Conservation (phyloP, 139 green algal species). For the Micractinium conductrix region DNA sequence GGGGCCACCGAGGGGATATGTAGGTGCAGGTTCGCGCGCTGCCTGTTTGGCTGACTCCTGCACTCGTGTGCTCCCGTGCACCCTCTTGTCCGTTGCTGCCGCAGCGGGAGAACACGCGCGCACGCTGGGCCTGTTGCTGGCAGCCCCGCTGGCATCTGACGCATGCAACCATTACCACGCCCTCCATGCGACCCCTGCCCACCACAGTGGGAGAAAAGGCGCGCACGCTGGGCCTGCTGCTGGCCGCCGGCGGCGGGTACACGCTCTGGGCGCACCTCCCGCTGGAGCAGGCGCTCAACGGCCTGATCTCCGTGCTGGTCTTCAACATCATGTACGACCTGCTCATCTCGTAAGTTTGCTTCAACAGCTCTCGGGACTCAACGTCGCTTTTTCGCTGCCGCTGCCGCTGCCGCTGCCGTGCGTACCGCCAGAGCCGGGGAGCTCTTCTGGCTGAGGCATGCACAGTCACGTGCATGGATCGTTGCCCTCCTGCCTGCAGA, state of each 20-base stretch:
- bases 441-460: too few relatives aligned
- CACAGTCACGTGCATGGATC: too few relatives aligned
- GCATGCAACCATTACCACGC: not conserved
- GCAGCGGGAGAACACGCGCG: slow-evolving; percentile 29
- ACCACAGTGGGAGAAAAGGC: slow-evolving; percentile 39
- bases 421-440: too few relatives aligned
- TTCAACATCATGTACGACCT: slow-evolving; percentile 73
- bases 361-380: not conserved
- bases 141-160: too few relatives aligned
- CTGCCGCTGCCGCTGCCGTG: not conserved
- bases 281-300: slow-evolving; percentile 60
- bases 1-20: not conserved
- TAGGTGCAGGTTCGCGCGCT: too few relatives aligned
- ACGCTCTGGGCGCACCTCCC: slow-evolving; percentile 34
- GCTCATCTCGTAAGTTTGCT: slow-evolving; percentile 30
- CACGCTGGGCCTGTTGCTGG: slow-evolving; percentile 38
- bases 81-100: slow-evolving; percentile 2
- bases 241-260: slow-evolving; percentile 16
- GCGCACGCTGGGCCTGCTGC: slow-evolving; percentile 34
- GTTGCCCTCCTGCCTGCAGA: not conserved
- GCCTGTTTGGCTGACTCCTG: not conserved
- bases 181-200: not conserved
- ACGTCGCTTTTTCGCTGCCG: not conserved
- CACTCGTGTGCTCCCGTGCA: not conserved
- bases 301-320: slow-evolving; percentile 51